These are phyloP conservation scores for Phytophthora macrochlamydospora DNA, from an alignment of 352 stramenopile genomes.

Conservation along the genomic window DNA sequence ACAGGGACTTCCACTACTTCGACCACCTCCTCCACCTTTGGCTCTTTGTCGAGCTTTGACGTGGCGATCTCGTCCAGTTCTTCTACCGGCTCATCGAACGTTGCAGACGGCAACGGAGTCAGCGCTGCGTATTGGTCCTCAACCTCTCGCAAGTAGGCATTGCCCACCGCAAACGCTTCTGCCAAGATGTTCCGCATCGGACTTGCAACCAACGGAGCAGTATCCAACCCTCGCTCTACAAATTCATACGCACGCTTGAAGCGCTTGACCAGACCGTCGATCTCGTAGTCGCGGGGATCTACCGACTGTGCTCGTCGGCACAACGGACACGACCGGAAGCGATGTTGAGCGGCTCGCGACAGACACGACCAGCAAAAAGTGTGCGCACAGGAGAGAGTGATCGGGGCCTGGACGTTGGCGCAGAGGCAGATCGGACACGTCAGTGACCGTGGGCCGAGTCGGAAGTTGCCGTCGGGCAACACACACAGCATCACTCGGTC, in stretches of 20 bases:
- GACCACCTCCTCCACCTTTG: conserved; percentile 5
- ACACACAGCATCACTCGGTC: conserved; percentile 79
- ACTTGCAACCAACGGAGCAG: conserved; percentile 53
- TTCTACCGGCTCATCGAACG: conserved; percentile 11
- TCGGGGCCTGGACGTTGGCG: conserved; percentile 63
- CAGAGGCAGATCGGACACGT: conserved; percentile 79
- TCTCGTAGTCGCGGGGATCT: conserved; percentile 81
- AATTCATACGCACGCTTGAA: conserved; percentile 78
- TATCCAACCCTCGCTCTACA: conserved; percentile 54
- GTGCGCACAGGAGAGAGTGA: conserved; percentile 74
- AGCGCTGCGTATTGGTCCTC: conserved; percentile 67
- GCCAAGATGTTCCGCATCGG: conserved; percentile 76
- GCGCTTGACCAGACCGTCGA: conserved; percentile 77
- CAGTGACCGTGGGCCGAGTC: conserved; percentile 42
- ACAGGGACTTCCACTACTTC: conserved; percentile 7
- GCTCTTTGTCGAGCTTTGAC: too few species aligned
- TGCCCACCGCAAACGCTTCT: conserved; percentile 65
- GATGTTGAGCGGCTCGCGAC: conserved; percentile 68
- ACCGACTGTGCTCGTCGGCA: conserved; percentile 77
- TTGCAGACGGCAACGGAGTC: conserved; percentile 24
- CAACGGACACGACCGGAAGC: conserved; percentile 76
- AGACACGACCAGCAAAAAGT: conserved; percentile 87
- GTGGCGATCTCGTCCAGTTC: background rate
- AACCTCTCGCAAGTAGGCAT: conserved; percentile 51
- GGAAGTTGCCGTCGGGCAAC: conserved; percentile 71